phyloP scores from a whole-genome alignment of 306 rosid species.

The Malus sylvestris region DNA sequence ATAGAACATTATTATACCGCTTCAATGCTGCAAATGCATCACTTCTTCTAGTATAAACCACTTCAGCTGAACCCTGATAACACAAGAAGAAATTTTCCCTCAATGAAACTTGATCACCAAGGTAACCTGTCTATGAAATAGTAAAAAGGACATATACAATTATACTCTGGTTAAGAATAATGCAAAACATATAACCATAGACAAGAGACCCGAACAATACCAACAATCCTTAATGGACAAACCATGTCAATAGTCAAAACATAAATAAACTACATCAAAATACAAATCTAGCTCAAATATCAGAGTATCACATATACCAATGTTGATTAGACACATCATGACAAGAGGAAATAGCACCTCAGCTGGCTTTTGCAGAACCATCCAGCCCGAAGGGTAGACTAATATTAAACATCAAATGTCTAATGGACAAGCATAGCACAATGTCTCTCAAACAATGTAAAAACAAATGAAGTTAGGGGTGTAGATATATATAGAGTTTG shows the following conservation, averaged over 20 bases:
- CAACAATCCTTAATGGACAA: not conserved
- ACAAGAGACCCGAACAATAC: too few relatives aligned
- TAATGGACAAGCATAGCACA: not conserved
- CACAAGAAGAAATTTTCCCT: not conserved
- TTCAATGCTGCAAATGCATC: conserved; percentile 93
- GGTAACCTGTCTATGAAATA: not conserved
- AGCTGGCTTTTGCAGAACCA: not conserved
- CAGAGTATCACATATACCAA: not conserved
- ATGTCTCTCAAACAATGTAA: not conserved
- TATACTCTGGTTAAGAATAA: not conserved
- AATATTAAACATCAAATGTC: not conserved
- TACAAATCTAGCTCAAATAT: not conserved
- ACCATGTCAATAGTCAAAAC: not conserved
- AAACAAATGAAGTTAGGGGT: not conserved
- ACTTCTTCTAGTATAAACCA: conserved; percentile 83
- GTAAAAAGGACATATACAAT: not conserved
- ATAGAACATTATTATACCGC: conserved; percentile 75
- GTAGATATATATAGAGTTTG: not conserved
- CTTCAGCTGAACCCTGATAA: conserved; percentile 90
- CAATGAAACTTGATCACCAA: not conserved
- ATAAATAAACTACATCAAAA: not conserved
- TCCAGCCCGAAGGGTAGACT: not conserved
- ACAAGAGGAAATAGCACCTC: not conserved
- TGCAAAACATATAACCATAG: not conserved
- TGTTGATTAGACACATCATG: not conserved